These are phyloP conservation scores for Pseudohalonectria lignicola DNA, from an alignment of 2,329 filamentous ascomycete genomes.

Conservation along the genomic window DNA sequence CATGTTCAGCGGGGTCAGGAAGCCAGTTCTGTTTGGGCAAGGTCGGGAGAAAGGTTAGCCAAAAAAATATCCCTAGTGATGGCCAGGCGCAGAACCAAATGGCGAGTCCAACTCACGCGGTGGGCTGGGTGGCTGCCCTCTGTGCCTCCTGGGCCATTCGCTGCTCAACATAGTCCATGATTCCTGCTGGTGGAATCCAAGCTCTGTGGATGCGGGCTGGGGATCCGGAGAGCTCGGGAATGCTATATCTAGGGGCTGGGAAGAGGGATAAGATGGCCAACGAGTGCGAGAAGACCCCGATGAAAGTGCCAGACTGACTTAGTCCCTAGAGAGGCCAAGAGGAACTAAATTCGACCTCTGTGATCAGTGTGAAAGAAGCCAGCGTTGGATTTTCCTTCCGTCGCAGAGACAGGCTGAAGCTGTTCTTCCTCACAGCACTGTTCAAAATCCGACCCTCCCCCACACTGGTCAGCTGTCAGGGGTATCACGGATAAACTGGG, in stretches of 20 bases:
- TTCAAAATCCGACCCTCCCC: too few species aligned
- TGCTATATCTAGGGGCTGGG: background rate
- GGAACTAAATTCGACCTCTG: background rate
- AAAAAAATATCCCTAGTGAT: background rate
- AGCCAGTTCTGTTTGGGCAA: conserved; percentile 20
- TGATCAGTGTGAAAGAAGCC: too few species aligned
- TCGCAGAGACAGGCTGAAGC: too few species aligned
- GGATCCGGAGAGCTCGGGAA: background rate
- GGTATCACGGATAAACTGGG: too few species aligned
- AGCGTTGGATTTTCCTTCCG: too few species aligned
- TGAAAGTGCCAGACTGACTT: background rate
- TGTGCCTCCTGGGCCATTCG: conserved; percentile 41
- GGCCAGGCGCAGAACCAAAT: conserved; percentile 3
- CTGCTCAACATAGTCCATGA: conserved; percentile 46
- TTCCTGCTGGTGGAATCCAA: background rate
- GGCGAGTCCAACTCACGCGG: too few species aligned
- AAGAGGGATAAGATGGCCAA: too few species aligned
- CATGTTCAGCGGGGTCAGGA: conserved; percentile 53
- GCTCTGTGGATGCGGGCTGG: background rate
- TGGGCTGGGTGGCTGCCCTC: too few species aligned
- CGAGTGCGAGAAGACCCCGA: too few species aligned
- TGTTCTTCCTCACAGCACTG: too few species aligned
- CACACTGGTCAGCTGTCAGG: too few species aligned
- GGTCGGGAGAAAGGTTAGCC: background rate
- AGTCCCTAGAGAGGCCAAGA: background rate